Base-by-base conservation (phyloP, 192 early-diverging fungal genomes). In the Podila epigama region DNA sequence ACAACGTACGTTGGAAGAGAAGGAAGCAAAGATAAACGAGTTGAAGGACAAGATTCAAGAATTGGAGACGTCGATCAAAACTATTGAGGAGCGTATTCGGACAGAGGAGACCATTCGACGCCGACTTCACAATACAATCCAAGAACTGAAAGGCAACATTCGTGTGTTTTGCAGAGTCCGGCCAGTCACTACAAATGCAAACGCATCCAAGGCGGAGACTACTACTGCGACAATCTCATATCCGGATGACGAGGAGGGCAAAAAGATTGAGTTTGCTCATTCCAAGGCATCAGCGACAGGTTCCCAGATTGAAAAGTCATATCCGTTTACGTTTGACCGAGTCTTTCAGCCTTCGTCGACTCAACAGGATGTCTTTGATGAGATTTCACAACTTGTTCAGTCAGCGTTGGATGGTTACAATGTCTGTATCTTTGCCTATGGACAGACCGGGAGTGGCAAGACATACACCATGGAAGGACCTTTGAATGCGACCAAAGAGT, bases 361-460 rank as follows among this genome's bases (percentile, higher is more conserved):
- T 10, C 97, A 99, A 79, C 70, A 84, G 31, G 82, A 83, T n/a
- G 90, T 97, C 10, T 99, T 96, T 88, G 88, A 91, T 33, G 97
- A 98, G 69, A 94, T 99, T n/a, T 91, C 94, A 29, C 96, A 97
- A 77, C 84, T 99, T 12, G 94, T 99, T 16, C 96, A 98, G 67
- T 95, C 93, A 1, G 96, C 95, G 0, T 66, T 99, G 37, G 97
- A 99, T 64, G 97, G 97, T 3, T 98, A 96, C 70, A 96, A 98
- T 59, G 95, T 97, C 10, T 96, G 95, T 69, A 97, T 99, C 37
- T 99, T 99, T 85, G 96, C 96, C 0, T 98, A 98, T 69, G 97
- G 97, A 0, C 97, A 99, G 84, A 99, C 97, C 1, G 96, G 96
- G 2, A 90, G 90, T 60, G 96, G 96, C 40, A 98, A 97, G 79